phyloP scores from a whole-genome alignment of 768 basidiomycete species.

The Mycena belliarum region DNA sequence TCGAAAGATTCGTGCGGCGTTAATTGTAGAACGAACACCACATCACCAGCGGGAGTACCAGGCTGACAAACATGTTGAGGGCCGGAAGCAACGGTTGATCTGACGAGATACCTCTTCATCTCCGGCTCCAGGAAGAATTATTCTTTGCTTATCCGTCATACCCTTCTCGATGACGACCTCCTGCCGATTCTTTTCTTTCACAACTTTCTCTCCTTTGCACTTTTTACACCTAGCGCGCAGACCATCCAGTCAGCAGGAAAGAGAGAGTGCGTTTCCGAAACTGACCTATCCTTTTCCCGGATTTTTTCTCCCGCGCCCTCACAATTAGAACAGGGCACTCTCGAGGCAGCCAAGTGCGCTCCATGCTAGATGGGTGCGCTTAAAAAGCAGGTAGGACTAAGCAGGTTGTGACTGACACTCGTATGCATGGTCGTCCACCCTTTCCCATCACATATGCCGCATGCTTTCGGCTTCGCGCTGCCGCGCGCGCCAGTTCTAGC shows the following conservation, averaged over 20 bases:
- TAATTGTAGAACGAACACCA: slow-evolving; percentile 78
- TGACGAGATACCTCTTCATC: slow-evolving; percentile 72
- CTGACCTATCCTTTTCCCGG: slow-evolving; percentile 82
- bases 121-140: slow-evolving; percentile 88
- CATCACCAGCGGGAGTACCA: slow-evolving; percentile 84
- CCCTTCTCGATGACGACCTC: slow-evolving; percentile 88
- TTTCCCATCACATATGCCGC: slow-evolving; percentile 80
- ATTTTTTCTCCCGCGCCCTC: slow-evolving; percentile 68
- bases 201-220: slow-evolving; percentile 84
- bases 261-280: not conserved
- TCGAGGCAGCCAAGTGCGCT: slow-evolving; percentile 44
- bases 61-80: slow-evolving; percentile 53
- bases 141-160: slow-evolving; percentile 79
- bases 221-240: slow-evolving; percentile 77
- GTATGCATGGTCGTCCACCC: slow-evolving; percentile 69
- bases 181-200: slow-evolving; percentile 86
- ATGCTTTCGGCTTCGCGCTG: slow-evolving; percentile 82
- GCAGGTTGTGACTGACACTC: slow-evolving; percentile 38
- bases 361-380: slow-evolving; percentile 36
- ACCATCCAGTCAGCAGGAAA: not conserved
- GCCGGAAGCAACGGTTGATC: not conserved
- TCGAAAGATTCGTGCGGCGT: slow-evolving; percentile 78
- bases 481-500: slow-evolving; percentile 78
- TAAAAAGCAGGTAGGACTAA: not conserved
- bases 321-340: slow-evolving; percentile 68